phyloP scores from a whole-genome alignment of 805 yeast genomes.

The Cyberlindnera euphorbiae region DNA sequence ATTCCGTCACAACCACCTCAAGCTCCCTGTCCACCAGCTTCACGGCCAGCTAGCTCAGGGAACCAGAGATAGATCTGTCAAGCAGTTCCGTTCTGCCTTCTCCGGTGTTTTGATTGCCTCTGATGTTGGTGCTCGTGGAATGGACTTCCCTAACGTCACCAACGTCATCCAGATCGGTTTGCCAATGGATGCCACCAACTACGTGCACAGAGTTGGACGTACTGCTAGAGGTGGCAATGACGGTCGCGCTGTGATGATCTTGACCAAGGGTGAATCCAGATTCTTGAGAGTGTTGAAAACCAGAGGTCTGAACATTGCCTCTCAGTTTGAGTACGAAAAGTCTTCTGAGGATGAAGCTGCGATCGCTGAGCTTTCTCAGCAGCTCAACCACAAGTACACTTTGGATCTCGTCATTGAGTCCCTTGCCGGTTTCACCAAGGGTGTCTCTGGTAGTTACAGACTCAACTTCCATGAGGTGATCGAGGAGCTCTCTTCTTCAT shows the following conservation, averaged over 20 bases:
- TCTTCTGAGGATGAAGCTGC: constrained; percentile 31
- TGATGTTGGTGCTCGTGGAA: constrained; percentile 94
- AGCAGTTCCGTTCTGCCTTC: constrained; percentile 42
- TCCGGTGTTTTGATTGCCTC: constrained; percentile 71
- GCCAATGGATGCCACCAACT: constrained; percentile 71
- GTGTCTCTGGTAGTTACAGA: constrained; percentile 29
- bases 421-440: constrained; percentile 33
- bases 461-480: constrained; percentile 29
- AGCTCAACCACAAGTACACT: constrained; percentile 25
- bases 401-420: constrained; percentile 30
- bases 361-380: constrained; percentile 24
- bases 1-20: constrained; percentile 20
- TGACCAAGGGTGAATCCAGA: constrained; percentile 51
- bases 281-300: constrained; percentile 47
- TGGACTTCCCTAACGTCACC: constrained; percentile 87
- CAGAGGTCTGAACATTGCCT: constrained; percentile 51
- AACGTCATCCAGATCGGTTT: constrained; percentile 82
- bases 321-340: constrained; percentile 36
- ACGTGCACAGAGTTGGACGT: constrained; percentile 92
- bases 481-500: constrained; percentile 29
- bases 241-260: constrained; percentile 65
- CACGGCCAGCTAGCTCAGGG: constrained; percentile 77
- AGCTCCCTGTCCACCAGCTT: constrained; percentile 35
- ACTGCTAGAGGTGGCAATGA: constrained; percentile 88
- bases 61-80: constrained; percentile 57